phyloP scores from a whole-genome alignment of 768 basidiomycete species.

The Russula abietina region DNA sequence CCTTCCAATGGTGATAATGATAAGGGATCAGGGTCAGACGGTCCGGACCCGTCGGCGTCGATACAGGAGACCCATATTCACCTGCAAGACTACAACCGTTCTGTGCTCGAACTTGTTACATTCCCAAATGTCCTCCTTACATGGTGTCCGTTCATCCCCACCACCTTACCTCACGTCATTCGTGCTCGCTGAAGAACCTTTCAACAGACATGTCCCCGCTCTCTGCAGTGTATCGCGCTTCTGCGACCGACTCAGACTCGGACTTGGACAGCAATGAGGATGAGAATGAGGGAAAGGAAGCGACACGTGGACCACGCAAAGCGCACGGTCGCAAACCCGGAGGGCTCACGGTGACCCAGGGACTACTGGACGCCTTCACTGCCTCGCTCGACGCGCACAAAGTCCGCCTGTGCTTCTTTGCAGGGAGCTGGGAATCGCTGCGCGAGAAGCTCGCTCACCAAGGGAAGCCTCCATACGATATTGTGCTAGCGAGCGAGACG shows the following conservation, averaged over 20 bases:
- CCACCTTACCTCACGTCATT: background rate
- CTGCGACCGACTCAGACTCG: slow-evolving; percentile 27
- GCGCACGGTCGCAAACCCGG: slow-evolving; percentile 33
- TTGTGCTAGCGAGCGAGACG: slow-evolving; percentile 88
- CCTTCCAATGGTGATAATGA: background rate
- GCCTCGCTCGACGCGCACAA: slow-evolving; percentile 47
- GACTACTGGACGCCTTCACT: slow-evolving; percentile 60
- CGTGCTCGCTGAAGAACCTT: background rate
- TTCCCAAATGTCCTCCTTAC: slow-evolving; percentile 70
- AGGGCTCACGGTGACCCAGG: slow-evolving; percentile 60
- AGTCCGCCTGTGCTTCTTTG: slow-evolving; percentile 66
- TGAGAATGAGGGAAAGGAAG: background rate
- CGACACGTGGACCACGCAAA: background rate
- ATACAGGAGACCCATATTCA: slow-evolving; percentile 49
- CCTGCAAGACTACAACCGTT: slow-evolving; percentile 87
- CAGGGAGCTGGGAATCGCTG: slow-evolving; percentile 73
- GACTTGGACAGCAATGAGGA: slow-evolving; percentile 26
- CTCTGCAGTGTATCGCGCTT: slow-evolving; percentile 42
- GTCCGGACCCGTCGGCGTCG: background rate
- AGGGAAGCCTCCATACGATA: slow-evolving; percentile 43
- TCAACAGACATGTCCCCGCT: slow-evolving; percentile 56
- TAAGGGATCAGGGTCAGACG: slow-evolving; percentile 2
- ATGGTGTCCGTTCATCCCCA: slow-evolving; percentile 61
- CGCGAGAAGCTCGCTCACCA: background rate
- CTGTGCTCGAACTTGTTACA: slow-evolving; percentile 73